Conservation (phyloP, 805 yeast species). For the Wickerhamomyces queroliae region DNA sequence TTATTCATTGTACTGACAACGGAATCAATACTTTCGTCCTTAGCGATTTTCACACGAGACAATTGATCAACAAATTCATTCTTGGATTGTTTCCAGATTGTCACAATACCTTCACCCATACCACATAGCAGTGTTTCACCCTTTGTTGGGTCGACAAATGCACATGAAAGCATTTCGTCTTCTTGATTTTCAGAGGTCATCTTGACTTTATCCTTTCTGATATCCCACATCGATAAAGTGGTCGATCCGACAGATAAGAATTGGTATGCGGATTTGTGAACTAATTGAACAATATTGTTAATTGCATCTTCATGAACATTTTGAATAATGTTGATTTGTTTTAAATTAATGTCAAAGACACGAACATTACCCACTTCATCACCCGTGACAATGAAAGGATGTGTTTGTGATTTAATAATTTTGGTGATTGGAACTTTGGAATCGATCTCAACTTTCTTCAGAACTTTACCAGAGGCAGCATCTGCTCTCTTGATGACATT, state of each 20-base stretch:
- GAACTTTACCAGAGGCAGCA: slow-evolving; percentile 70
- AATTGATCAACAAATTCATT: slow-evolving; percentile 75
- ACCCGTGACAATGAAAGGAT: slow-evolving; percentile 44
- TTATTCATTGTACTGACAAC: slow-evolving; percentile 37
- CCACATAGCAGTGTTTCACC: slow-evolving; percentile 71
- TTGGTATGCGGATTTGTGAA: slow-evolving; percentile 69
- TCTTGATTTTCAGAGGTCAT: slow-evolving; percentile 82
- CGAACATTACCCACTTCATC: slow-evolving; percentile 65
- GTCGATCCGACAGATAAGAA: slow-evolving; percentile 80
- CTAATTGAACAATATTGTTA: slow-evolving; percentile 66
- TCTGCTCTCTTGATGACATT: slow-evolving; percentile 69
- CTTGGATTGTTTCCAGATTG: slow-evolving; percentile 75
- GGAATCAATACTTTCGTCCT: slow-evolving; percentile 70
- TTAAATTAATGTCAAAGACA: slow-evolving; percentile 56
- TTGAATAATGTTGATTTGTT: slow-evolving; percentile 41
- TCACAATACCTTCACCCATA: slow-evolving; percentile 85
- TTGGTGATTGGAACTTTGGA: slow-evolving; percentile 23
- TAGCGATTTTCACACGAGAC: slow-evolving; percentile 62
- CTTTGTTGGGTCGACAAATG: slow-evolving; percentile 57
- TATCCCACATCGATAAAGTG: slow-evolving; percentile 71
- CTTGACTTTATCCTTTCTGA: slow-evolving; percentile 46
- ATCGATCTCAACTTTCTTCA: slow-evolving; percentile 38
- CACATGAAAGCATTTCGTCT: slow-evolving; percentile 79
- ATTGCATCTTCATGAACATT: slow-evolving; percentile 73
- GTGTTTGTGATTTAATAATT: slow-evolving; percentile 27